Evolutionary conservation across 495 filamentous ascomycete species (phyloP), one percentile per base, ranked within the genome.

Genomic region (Aspergillus funiculosus): DNA sequence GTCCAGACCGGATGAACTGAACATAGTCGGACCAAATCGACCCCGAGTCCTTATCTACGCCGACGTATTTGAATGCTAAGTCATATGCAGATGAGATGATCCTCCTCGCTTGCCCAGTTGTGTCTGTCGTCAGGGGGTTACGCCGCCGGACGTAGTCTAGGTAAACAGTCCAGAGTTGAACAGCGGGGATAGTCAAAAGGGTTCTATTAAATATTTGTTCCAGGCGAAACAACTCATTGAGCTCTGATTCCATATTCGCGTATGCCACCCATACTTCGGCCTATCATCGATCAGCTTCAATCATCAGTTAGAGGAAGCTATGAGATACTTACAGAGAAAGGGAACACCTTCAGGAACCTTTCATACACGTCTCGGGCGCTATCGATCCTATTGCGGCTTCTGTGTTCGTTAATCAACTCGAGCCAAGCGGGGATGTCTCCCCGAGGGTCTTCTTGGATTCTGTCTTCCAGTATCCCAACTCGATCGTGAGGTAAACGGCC

Each of bases 371-470:
- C 76, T 41, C 92, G 83, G 14, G 84, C 80, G 52, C 89, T 86
- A 43, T 91, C 85, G 42, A 89, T 63, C 62, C 90, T 89, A 60
- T 82, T 81, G 54, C 86, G 86, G 56, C 78, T 76, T 52, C 81
- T 82, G 61, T 95, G 83, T 64, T 97, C 90, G 50, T 75, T 75
- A 61, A 98, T 89, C 56, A 98, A 72, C 45, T 75, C 75, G 53
- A 90, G 64, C 92, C 92, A 98, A 11, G 91, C 88, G 37, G 89
- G 81, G 52, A 91, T 73, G 57, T 96, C 92, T 49, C 90, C 92
- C 47, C 84, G 81, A 20, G 94, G 87, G 61, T 97, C 92, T 53
- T 96, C 87, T 48, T 80, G 80, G 58, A 95, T 84, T 49, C 91
- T 77, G 56, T 94, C 87, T 66, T 98, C 89, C 48, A 96, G 73